phyloP scores from a whole-genome alignment of 805 yeast genomes.

The Myxozyma neglecta region DNA sequence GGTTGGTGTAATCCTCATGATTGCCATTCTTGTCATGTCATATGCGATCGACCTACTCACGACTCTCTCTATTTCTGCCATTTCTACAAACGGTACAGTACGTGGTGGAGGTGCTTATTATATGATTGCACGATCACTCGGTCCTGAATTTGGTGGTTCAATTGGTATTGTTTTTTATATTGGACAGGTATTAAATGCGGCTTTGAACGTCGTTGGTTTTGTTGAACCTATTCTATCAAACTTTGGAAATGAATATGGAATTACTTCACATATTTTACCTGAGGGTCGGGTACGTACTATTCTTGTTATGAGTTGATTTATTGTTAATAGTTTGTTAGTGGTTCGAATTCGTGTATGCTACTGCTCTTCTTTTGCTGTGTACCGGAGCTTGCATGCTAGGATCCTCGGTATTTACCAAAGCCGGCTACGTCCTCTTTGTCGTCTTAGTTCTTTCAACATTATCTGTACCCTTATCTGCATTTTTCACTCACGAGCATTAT shows the following conservation, averaged over 20 bases:
- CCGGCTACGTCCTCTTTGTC: conserved; percentile 73
- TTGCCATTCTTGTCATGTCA: conserved; percentile 55
- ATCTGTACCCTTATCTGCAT: conserved; percentile 76
- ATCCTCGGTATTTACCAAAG: conserved; percentile 73
- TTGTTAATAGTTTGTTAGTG: conserved; percentile 41
- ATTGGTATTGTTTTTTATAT: conserved; percentile 91
- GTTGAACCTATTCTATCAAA: conserved; percentile 85
- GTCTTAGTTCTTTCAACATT: conserved; percentile 68
- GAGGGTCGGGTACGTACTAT: conserved; percentile 45
- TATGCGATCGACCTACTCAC: conserved; percentile 82
- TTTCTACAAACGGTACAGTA: conserved; percentile 95
- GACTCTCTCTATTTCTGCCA: conserved; percentile 87
- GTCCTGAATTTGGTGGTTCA: conserved; percentile 98
- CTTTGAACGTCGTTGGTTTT: conserved; percentile 93
- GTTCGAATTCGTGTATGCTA: conserved; percentile 70
- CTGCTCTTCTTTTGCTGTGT: conserved; percentile 66
- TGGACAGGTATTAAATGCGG: conserved; percentile 86
- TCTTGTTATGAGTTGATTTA: not conserved
- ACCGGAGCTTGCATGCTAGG: conserved; percentile 79
- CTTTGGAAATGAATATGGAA: conserved; percentile 65
- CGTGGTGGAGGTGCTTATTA: conserved; percentile 98
- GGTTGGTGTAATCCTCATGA: conserved; percentile 80
- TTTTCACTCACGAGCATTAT: conserved; percentile 64
- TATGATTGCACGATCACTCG: conserved; percentile 91
- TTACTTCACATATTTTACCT: conserved; percentile 59